phyloP scores from a whole-genome alignment of 2,329 filamentous ascomycete species.

The Akanthomyces lecanii region DNA sequence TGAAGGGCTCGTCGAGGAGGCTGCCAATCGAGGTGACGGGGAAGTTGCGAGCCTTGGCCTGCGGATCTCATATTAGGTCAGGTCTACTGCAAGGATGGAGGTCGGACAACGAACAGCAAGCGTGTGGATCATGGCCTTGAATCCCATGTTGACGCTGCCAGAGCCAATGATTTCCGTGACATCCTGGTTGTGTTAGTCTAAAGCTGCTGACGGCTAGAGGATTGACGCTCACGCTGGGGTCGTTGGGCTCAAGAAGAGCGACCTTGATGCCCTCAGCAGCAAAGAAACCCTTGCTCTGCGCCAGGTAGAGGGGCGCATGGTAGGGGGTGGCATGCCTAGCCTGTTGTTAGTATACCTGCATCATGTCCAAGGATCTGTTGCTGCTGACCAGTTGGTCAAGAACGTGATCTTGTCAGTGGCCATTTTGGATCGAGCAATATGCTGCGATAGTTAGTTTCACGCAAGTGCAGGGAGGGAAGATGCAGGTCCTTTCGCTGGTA shows the following conservation, averaged over 20 bases:
- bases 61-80: conserved; percentile 9
- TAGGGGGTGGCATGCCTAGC: conserved; percentile 75
- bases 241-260: conserved; percentile 72
- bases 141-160: conserved; percentile 71
- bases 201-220: neutral
- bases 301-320: conserved; percentile 73
- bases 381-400: conserved; percentile 70
- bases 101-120: conserved; percentile 49
- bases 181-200: conserved; percentile 44
- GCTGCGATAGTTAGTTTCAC: conserved; percentile 46
- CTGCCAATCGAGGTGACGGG: conserved; percentile 69
- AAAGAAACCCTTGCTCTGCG: conserved; percentile 72
- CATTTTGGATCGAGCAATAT: conserved; percentile 52
- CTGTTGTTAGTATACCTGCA: conserved; percentile 15
- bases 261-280: conserved; percentile 73
- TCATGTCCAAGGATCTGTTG: neutral
- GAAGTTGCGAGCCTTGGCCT: conserved; percentile 72
- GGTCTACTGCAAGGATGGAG: neutral
- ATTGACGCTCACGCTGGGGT: conserved; percentile 56
- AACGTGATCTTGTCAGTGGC: conserved; percentile 82
- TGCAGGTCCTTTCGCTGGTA: conserved; percentile 86
- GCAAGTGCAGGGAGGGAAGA: conserved; percentile 40
- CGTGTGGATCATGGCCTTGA: conserved; percentile 83
- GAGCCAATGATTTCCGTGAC: conserved; percentile 78
- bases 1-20: conserved; percentile 75